Evolutionary conservation across 2,329 filamentous ascomycete species (phyloP).

Genomic region (Thermochaetoides dissita): DNA sequence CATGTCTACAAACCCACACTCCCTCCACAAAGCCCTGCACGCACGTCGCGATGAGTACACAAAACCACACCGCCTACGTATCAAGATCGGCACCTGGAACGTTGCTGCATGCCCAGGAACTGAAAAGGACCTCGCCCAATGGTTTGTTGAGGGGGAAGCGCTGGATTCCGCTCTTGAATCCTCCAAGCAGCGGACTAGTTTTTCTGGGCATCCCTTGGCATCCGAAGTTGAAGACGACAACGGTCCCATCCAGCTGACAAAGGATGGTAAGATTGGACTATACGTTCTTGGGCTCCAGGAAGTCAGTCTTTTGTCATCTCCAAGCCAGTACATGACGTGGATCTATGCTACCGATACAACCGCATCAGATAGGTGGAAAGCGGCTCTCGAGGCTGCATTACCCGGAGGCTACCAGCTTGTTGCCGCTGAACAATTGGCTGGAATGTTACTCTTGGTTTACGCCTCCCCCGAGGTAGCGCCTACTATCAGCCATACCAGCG

Average conservation of each 20-base stretch:
- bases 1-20: constrained; percentile 32
- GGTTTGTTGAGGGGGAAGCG: constrained; percentile 73
- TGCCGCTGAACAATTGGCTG: constrained; percentile 72
- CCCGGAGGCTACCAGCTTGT: constrained; percentile 66
- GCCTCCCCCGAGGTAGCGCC: constrained; percentile 63
- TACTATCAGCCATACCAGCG: constrained; percentile 69
- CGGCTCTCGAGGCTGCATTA: constrained; percentile 56
- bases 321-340: constrained; percentile 59
- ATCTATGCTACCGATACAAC: constrained; percentile 50
- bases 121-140: constrained; percentile 73
- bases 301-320: constrained; percentile 70
- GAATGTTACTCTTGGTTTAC: constrained; percentile 72
- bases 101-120: constrained; percentile 73
- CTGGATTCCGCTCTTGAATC: constrained; percentile 49
- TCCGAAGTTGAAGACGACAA: constrained; percentile 10
- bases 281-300: constrained; percentile 89
- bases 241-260: constrained; percentile 31
- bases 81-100: constrained; percentile 95
- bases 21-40: constrained; percentile 52
- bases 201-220: too few relatives aligned
- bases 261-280: constrained; percentile 61
- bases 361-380: constrained; percentile 64
- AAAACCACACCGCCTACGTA: constrained; percentile 55
- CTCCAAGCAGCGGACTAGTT: constrained; percentile 21
- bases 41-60: constrained; percentile 69